Evolutionary conservation across 2,329 filamentous ascomycete genomes (phyloP), one percentile per base, ranked within the genome.

Genomic region (Myriosclerotinia curreyana): DNA sequence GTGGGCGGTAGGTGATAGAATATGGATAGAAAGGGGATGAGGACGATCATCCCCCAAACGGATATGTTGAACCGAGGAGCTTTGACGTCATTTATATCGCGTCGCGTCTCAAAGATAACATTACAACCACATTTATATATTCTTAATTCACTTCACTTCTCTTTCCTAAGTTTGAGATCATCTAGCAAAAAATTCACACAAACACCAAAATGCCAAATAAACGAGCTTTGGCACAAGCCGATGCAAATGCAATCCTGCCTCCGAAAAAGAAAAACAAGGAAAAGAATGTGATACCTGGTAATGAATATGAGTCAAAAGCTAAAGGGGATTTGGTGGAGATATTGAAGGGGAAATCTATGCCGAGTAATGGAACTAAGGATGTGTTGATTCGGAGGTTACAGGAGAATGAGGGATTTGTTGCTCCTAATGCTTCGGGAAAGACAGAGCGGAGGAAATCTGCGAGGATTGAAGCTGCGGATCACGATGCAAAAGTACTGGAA

Each of bases 141-240:
- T n/a, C n/a, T n/a, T 20, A 11, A 25, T 40, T 4, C 28, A 31
- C 28, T 3, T 14, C 2, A 20, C 15, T 40, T 28, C 11, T 42
- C 36, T 20, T 3, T 5, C 25, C 15, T 11, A 11, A 42, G 20
- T 22, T 5, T 28, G 9, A 54, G 5, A 55, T 28, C 9, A 1
- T 31, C 17, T 28, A 20, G 5, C 9, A n/a, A 15, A 12, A 1
- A 14, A 42, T 8, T 2, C 1, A 55, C 9, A 22, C 25, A 7
- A 14, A 55, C 14, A 42, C 11, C 17, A n/a, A n/a, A n/a, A 64
- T 64, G 54, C 44, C 54, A 4, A 28, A 20, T 3, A 64, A 64
- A 52, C 46, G 54, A 14, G 7, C 44, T 20, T 28, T 64, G n/a
- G 44, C 36, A 9, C 34, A 51, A 40, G 53, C 34, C 38, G 36